Evolutionary conservation across 2,329 filamentous ascomycete species (phyloP).

Genomic region (Leptographium radiaticola): DNA sequence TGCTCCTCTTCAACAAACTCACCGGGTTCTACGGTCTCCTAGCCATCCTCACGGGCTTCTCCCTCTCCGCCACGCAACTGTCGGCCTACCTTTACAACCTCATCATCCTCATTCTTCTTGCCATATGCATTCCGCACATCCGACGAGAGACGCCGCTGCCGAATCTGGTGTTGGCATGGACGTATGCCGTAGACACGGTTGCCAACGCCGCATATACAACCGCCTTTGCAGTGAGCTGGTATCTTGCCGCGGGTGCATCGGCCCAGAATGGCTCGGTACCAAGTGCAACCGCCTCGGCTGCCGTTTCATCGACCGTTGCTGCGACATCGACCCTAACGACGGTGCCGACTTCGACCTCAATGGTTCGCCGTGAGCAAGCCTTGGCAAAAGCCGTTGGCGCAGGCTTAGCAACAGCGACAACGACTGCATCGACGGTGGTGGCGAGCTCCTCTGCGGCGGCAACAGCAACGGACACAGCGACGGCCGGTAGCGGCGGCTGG

Average conservation of each 20-base stretch:
- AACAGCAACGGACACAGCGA: neutral
- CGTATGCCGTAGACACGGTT: conserved; percentile 71
- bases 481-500: conserved; percentile 11
- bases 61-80: conserved; percentile 70
- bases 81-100: conserved; percentile 88
- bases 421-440: neutral
- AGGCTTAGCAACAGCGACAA: neutral
- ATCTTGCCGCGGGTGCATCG: conserved; percentile 31
- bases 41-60: conserved; percentile 75
- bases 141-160: conserved; percentile 66
- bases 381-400: neutral
- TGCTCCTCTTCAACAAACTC: conserved; percentile 82
- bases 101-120: conserved; percentile 51
- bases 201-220: conserved; percentile 74
- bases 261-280: neutral
- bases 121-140: conserved; percentile 66
- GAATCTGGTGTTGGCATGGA: conserved; percentile 67
- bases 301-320: neutral
- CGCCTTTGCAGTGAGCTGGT: conserved; percentile 76
- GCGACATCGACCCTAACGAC: neutral
- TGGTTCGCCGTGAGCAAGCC: neutral
- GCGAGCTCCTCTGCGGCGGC: neutral
- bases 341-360: neutral
- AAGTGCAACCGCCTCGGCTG: neutral
- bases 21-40: conserved; percentile 84